Evolutionary conservation across 176 grass and related monocot species (phyloP), one percentile per base, ranked within the genome.

Genomic region (Avena insularis): DNA sequence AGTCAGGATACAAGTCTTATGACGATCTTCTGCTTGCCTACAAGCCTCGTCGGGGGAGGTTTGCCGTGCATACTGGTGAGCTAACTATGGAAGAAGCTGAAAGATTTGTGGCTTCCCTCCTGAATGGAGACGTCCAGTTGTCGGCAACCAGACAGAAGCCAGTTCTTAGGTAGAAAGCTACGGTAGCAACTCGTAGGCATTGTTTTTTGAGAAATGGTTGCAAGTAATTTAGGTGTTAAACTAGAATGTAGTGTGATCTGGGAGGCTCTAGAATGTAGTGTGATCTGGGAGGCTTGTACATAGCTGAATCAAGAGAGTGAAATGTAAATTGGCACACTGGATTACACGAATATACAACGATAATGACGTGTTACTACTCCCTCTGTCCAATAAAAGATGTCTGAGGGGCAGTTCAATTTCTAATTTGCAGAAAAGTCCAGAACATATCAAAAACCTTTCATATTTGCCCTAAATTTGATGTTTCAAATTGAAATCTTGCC

Each of bases 81-180:
- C 25, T 99, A 16, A 94, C 90, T 10, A 56, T 96, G 82, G 97
- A 96, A 86, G 92, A 92, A 79, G 63, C 87, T 21, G 94, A 99
- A 87, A 91, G 84, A 36, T 99, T 96, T 79, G 80, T 99, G 20
- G 78, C 78, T 45, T 94, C 92, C 11, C 89, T 99, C 57, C 83
- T 96, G 60, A 99, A 94, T 88, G 97, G 94, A 54, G 94, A 99
- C 82, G 82, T 94, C 55, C 82, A 86, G 48, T 80, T 99, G 31
- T 88, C 87, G 11, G 81, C 80, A 70, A 56, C 87, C 36, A 88
- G 84, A 55, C 80, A 89, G 59, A 92, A 94, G 63, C 89, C 89
- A 78, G 83, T 87, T 86, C 75, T 94, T 87, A 83, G 60, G 73
- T 94, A 92, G 85, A 73, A 38, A 7, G 20, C 6, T 15, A 68